Percentiles rank a stretch among this genome's conserved stretches.
Evolutionary conservation across 495 filamentous ascomycete species (phyloP).

Genomic region (Neurospora sp.): DNA sequence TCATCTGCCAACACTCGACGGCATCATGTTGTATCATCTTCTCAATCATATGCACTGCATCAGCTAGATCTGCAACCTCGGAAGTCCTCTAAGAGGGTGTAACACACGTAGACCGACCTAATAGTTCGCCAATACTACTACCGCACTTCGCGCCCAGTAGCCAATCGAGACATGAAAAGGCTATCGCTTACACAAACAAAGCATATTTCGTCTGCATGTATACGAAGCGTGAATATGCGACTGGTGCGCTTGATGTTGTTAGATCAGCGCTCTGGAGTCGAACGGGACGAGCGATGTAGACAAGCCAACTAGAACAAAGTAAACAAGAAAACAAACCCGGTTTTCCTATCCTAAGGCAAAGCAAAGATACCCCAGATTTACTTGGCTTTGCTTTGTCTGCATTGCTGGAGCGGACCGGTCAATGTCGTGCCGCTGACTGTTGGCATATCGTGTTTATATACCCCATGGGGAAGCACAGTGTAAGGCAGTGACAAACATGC

Average conservation of each 20-base stretch:
- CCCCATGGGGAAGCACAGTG: not conserved
- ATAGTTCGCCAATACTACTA: not conserved
- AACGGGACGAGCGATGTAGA: not conserved
- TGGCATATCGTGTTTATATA: not conserved
- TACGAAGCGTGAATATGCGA: not conserved
- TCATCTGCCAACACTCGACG: not conserved
- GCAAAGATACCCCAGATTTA: not conserved
- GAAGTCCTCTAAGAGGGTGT: not conserved
- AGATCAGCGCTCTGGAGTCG: not conserved
- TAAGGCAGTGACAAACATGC: not conserved
- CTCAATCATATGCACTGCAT: not conserved
- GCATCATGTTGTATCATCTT: not conserved
- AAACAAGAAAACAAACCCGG: not conserved
- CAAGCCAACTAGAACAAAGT: not conserved
- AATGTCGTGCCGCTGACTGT: not conserved
- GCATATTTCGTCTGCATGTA: not conserved
- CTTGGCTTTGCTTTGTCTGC: not conserved
- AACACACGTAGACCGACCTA: not conserved
- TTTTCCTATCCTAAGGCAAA: not conserved
- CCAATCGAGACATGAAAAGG: not conserved
- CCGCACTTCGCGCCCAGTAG: not conserved
- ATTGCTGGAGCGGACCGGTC: not conserved
- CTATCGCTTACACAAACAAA: not conserved
- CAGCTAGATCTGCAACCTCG: not conserved
- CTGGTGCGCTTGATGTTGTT: not conserved